Base-by-base conservation (phyloP, 164 flowering plant genomes). In the Liquidambar formosana region DNA sequence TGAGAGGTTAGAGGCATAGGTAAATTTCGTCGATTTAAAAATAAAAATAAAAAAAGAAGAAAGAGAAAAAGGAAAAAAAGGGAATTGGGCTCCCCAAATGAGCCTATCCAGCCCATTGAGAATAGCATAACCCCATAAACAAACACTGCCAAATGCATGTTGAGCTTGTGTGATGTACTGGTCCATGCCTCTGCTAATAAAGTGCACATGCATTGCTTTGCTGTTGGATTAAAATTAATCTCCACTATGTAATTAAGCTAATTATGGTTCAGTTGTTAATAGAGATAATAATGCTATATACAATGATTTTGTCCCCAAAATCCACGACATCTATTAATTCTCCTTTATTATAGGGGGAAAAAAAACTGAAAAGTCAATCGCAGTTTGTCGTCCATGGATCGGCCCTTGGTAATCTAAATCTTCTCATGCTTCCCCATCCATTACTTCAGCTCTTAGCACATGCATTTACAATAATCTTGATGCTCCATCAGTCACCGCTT, bases 381-480 rank as follows among this genome's bases (percentile, higher is more conserved):
- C 10, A n/a, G 22, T 26, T 23, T 26, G 1, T 5, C 41, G 6
- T 57, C 38, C 11, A 23, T 33, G 23, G 41, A 41, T 57, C 70
- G 26, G 46, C 27, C n/a, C 8, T 18, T 10, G 19, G 27, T 10
- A n/a, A 67, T n/a, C 48, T 22, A 13, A 18, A n/a, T n/a, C n/a
- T 27, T 44, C n/a, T 16, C 12, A n/a, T 13, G 18, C 25, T 68
- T 60, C 49, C 65, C 21, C 71, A 19, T 14, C 64, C 71, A n/a
- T 49, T 15, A 69, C 43, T 48, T 14, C 38, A 61, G 65, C 64
- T 38, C 21, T 13, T 49, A n/a, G 47, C 72, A 69, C 72, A 69
- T 69, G 65, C 60, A 47, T 13, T 5, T 16, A 5, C 8, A n/a
- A 59, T 15, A 9, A 18, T 54, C 12, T 18, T 28, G 46, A 8